A percentile compares a stretch with the other conserved stretches of the same genome.
Evolutionary conservation across 345 rosid genomes (phyloP).

Genomic region (Rhodamnia argentea): DNA sequence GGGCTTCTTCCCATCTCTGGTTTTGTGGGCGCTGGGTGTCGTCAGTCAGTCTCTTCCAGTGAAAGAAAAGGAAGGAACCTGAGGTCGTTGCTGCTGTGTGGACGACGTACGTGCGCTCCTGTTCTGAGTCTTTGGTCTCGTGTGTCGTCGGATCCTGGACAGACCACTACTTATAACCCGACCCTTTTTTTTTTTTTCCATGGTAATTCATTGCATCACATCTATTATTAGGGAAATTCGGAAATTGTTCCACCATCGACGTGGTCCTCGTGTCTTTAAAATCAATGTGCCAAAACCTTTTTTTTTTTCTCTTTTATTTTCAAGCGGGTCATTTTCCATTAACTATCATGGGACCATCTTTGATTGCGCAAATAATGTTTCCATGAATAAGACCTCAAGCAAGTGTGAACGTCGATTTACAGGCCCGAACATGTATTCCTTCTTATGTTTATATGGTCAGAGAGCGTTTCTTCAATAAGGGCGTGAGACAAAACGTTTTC

Average conservation of each 20-base stretch:
- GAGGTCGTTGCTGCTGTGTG: background rate
- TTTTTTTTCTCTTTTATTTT: background rate
- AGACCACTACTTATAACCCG: background rate
- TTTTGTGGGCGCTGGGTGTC: background rate
- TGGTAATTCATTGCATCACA: background rate
- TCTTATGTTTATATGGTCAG: background rate
- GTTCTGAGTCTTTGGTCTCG: background rate
- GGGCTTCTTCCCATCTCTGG: constrained; percentile 15
- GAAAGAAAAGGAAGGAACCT: background rate
- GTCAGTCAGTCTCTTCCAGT: background rate
- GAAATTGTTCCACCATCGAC: background rate
- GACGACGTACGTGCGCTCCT: background rate
- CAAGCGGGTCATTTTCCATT: background rate
- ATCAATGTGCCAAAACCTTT: background rate
- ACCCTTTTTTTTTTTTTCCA: background rate
- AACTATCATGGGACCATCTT: background rate
- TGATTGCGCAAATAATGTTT: background rate
- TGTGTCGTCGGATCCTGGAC: background rate
- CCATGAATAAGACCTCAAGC: background rate
- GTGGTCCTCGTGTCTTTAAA: background rate
- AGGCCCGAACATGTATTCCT: background rate
- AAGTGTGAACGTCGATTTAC: background rate
- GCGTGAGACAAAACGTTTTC: background rate
- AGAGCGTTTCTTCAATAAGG: background rate
- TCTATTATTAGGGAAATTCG: background rate